Conservation (phyloP, 106 monocot genomes). For the Allium cepa region DNA sequence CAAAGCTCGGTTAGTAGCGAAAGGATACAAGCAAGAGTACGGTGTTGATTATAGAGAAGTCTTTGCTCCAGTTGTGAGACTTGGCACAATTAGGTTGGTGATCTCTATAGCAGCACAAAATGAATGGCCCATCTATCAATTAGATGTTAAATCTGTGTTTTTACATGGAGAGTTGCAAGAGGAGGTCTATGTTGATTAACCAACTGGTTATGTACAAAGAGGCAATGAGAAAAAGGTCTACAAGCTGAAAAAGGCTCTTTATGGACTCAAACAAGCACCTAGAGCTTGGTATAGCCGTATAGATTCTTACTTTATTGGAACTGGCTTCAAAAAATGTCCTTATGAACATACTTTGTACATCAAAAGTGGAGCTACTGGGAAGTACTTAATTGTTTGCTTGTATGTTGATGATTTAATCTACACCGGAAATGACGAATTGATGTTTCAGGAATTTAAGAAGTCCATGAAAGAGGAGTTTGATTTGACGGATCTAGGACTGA, state of each 20-base stretch:
- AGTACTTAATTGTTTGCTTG: constrained; percentile 4
- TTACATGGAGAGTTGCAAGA: too few relatives aligned
- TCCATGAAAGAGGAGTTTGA: too few relatives aligned
- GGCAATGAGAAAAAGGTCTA: not conserved
- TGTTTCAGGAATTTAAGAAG: not conserved
- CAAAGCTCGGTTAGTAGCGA: not conserved
- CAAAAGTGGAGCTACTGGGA: not conserved
- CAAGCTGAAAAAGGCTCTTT: constrained; percentile 8
- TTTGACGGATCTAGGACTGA: too few relatives aligned
- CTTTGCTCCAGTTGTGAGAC: constrained; percentile 2
- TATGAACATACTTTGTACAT: constrained; percentile 5
- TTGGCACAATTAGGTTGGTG: constrained; percentile 5
- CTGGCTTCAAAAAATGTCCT: not conserved
- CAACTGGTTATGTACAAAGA: too few relatives aligned
- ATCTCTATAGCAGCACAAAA: too few relatives aligned
- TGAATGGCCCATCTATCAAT: not conserved
- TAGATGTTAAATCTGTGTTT: constrained; percentile 20
- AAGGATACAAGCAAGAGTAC: constrained; percentile 5
- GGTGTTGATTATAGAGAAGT: constrained; percentile 4
- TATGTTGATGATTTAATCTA: constrained; percentile 13
- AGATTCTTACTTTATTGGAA: not conserved
- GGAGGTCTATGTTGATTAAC: too few relatives aligned
- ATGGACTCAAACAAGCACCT: constrained; percentile 7
- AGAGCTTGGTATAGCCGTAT: constrained; percentile 12
- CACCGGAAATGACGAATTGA: constrained; percentile 4